Evolutionary conservation across 768 basidiomycete genomes (phyloP), one percentile per base, ranked within the genome.

Genomic region (Boletellus sp.): DNA sequence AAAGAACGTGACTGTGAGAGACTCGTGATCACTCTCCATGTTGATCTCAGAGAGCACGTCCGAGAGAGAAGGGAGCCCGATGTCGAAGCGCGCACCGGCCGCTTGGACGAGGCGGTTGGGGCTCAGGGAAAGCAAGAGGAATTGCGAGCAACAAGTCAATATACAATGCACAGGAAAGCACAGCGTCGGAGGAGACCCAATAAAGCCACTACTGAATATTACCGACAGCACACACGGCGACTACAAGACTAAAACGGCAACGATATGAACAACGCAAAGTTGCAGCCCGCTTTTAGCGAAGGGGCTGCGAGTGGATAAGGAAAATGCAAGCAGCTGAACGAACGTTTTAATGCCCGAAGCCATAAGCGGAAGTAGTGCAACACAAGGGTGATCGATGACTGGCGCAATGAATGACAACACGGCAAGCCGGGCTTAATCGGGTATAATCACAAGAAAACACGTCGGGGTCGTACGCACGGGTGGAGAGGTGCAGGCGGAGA

Each of bases 1-100:
- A 51, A 78, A 75, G 67, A 90, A 90, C 0, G 75, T 77, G 8
- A 88, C 84, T 53, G 63, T 72, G 17, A 79, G 70, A 31, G 49
- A 37, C 12, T 57, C 51, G 23, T 6, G 16, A 36, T 52, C 47
- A 33, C 31, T 38, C 24, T 53, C 39, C 67, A 69, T 67, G 48
- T 23, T n/a, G 48, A 44, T 53, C n/a, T n/a, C 38, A 24, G 54
- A 23, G 40, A 55, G 56, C 41, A 19, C 17, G 44, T 45, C 42
- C 24, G 31, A 34, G n/a, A 12, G 31, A 17, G 23, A 6, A 7
- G 42, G 38, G 17, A 17, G 37, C 42, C 15, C 11, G 38, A 19
- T 17, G 7, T 12, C 44, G 20, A 39, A 11, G 12, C 24, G 26
- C 15, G 35, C 34, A 39, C 36, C 23, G 26, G 34, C 15, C 28